Evolutionary conservation across 148 eudicot genomes (phyloP), one percentile per base, ranked within the genome.

Genomic region (Spergularia marina): DNA sequence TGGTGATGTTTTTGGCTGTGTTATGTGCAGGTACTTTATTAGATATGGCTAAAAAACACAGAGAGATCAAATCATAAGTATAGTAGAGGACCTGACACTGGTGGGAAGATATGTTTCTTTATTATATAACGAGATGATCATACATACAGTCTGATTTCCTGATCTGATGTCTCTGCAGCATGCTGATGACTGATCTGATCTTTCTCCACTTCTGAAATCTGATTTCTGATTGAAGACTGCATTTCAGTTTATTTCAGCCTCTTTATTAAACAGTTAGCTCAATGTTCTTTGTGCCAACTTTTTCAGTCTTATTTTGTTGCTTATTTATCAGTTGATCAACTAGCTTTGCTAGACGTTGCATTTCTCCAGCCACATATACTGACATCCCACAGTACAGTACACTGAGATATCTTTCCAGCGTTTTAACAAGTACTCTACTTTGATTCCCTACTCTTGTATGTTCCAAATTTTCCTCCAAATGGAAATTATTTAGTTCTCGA

Each of bases 221-320:
- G 71, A 51, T 23, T 23, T 18, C 18, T 76, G 65, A 59, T 60
- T 59, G 68, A 70, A 77, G 64, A 77, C 53, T 68, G 55, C 20
- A 4, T 8, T 47, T 68, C 39, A 18, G 71, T 44, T 44, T 9
- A 44, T 6, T 44, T 44, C 49, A 44, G 49, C 8, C 10, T 9
- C 10, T 44, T 6, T 44, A 9, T 44, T 44, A 55, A 68, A 63
- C 21, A 69, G 78, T 80, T 68, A 60, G 64, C 41, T 65, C 75
- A 80, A 80, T 75, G 75, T 75, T 80, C 40, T 75, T 80, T 74
- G 74, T 63, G 82, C 82, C 75, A 62, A 63, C 60, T 58, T 79
- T 51, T 67, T 52, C 15, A 61, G 70, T 2, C 30, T 15, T 25
- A 63, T 20, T 21, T 69, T 53, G 55, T 67, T 62, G 68, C 55